These are phyloP conservation scores for Hyphodiscus sp. DNA, from an alignment of 2,329 filamentous ascomycete genomes.

Conservation along the genomic window DNA sequence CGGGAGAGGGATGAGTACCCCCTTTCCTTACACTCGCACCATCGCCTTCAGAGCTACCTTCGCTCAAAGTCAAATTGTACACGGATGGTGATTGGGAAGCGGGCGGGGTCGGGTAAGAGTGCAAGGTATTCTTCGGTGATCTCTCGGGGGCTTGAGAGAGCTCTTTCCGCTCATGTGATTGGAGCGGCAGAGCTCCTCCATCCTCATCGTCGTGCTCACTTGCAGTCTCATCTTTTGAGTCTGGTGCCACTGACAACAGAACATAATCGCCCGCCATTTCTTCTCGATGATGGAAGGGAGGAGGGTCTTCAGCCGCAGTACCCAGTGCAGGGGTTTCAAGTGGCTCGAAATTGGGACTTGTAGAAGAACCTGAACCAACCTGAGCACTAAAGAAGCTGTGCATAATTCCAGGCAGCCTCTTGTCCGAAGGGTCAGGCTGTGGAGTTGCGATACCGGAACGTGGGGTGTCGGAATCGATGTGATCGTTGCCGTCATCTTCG, in stretches of 20 bases:
- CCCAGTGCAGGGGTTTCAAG: slow-evolving; percentile 25
- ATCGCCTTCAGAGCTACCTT: slow-evolving; percentile 35
- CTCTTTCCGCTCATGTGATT: slow-evolving; percentile 20
- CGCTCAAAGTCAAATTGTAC: slow-evolving; percentile 37
- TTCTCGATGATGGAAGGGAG: slow-evolving; percentile 17
- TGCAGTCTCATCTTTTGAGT: slow-evolving; percentile 21
- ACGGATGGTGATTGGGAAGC: slow-evolving; percentile 42
- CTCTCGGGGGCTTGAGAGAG: slow-evolving; percentile 20
- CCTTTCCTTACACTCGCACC: slow-evolving; percentile 31
- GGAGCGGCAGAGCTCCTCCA: slow-evolving; percentile 18
- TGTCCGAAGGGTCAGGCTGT: slow-evolving; percentile 88
- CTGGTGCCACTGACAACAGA: slow-evolving; percentile 22
- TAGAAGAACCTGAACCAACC: slow-evolving; percentile 86
- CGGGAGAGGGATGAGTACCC: slow-evolving; percentile 21
- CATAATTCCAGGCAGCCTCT: slow-evolving; percentile 91
- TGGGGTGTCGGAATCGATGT: slow-evolving; percentile 79
- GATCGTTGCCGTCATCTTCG: slow-evolving; percentile 68
- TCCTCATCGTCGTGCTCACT: slow-evolving; percentile 18
- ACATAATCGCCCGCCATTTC: slow-evolving; percentile 18
- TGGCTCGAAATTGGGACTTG: slow-evolving; percentile 25
- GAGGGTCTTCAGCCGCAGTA: slow-evolving; percentile 15
- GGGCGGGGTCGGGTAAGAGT: slow-evolving; percentile 53
- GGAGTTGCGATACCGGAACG: slow-evolving; percentile 90
- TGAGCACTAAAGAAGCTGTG: slow-evolving; percentile 87
- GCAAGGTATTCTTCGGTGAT: slow-evolving; percentile 16